Conservation (phyloP, 2,329 filamentous ascomycete genomes). For the Alternaria consortialis region DNA sequence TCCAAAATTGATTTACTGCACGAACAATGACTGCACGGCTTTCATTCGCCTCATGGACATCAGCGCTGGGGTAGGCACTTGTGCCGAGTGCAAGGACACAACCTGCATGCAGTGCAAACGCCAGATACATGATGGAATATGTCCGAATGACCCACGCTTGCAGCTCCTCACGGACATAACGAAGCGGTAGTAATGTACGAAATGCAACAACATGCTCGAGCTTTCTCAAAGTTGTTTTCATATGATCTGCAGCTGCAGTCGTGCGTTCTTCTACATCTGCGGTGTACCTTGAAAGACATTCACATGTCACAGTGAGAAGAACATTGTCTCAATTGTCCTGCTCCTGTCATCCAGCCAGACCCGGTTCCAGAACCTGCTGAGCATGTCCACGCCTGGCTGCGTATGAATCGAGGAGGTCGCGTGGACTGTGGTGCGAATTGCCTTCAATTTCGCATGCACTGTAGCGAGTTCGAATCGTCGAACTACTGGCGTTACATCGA, state of each 20-base stretch:
- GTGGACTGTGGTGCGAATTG: conserved; percentile 7
- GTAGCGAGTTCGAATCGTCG: neutral
- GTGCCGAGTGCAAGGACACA: conserved; percentile 18
- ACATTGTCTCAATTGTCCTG: conserved; percentile 14
- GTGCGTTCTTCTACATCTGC: conserved; percentile 34
- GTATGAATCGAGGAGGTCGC: neutral
- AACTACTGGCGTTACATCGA: conserved; percentile 22
- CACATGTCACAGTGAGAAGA: conserved; percentile 19
- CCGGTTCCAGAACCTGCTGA: neutral
- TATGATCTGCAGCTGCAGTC: conserved; percentile 26
- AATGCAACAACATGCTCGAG: conserved; percentile 31
- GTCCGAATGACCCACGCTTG: conserved; percentile 22
- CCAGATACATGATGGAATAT: conserved; percentile 16
- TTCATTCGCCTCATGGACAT: conserved; percentile 24
- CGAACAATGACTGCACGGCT: conserved; percentile 16
- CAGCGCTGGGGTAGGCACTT: conserved; percentile 14
- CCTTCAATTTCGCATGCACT: conserved; percentile 15
- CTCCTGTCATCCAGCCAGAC: neutral
- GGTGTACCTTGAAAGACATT: conserved; percentile 25
- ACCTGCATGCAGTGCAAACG: conserved; percentile 28
- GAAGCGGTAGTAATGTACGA: conserved; percentile 28
- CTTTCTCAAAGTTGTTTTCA: conserved; percentile 26
- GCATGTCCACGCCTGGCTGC: conserved; percentile 1
- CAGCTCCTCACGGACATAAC: conserved; percentile 27
- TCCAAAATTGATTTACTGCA: conserved; percentile 28